Evolutionary conservation across 2,329 filamentous ascomycete genomes (phyloP).

Genomic region (Ascochyta koolunga): DNA sequence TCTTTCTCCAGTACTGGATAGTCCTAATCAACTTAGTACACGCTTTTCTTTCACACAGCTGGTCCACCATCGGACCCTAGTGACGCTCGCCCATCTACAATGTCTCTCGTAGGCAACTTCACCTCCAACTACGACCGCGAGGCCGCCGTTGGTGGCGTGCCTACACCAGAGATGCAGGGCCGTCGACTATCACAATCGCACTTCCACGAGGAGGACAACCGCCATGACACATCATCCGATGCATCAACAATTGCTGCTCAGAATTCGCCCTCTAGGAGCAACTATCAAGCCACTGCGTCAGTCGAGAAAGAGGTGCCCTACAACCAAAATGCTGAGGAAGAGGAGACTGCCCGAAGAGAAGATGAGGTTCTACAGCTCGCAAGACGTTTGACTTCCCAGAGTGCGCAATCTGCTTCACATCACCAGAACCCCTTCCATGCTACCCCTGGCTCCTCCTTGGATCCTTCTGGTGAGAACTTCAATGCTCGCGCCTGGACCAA

Average conservation of each 20-base stretch:
- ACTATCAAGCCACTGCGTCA: slow-evolving; percentile 12
- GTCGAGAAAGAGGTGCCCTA: slow-evolving; percentile 28
- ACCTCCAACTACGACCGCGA: slow-evolving; percentile 51
- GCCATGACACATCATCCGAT: slow-evolving; percentile 34
- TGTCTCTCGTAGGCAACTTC: slow-evolving; percentile 54
- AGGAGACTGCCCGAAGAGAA: slow-evolving; percentile 38
- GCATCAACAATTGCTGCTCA: slow-evolving; percentile 42
- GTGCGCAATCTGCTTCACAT: slow-evolving; percentile 45
- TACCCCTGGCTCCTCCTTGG: slow-evolving; percentile 51
- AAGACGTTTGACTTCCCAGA: slow-evolving; percentile 49
- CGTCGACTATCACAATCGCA: slow-evolving; percentile 24
- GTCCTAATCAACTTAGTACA: neutral
- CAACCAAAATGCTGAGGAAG: slow-evolving; percentile 28
- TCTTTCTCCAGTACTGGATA: neutral
- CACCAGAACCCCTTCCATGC: slow-evolving; percentile 49
- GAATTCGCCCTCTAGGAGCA: slow-evolving; percentile 28
- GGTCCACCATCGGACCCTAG: slow-evolving; percentile 9
- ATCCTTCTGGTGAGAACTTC: slow-evolving; percentile 56
- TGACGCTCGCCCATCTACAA: slow-evolving; percentile 30
- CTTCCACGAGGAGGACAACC: slow-evolving; percentile 20
- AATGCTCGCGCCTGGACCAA: slow-evolving; percentile 57
- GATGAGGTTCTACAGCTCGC: slow-evolving; percentile 51
- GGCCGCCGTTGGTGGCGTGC: slow-evolving; percentile 45
- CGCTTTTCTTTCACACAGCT: slow-evolving; percentile 6
- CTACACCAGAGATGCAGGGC: slow-evolving; percentile 37